Evolutionary conservation across 805 yeast species (phyloP).

Genomic region (Yamadazyma paraphyllophila): DNA sequence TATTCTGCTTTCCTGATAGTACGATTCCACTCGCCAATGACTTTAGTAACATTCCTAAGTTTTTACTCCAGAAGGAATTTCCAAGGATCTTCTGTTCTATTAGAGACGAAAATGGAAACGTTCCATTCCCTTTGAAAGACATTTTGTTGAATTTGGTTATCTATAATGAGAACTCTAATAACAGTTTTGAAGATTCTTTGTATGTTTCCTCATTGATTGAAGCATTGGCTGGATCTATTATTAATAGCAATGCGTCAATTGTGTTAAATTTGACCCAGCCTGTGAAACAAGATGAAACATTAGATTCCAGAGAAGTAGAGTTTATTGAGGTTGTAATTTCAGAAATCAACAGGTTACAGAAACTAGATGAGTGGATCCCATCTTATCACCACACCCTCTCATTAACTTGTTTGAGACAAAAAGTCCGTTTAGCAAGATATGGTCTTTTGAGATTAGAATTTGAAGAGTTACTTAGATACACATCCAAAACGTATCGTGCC

Average conservation of each 20-base stretch:
- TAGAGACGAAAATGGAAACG: conserved; percentile 60
- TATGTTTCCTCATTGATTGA: conserved; percentile 60
- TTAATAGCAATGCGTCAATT: conserved; percentile 16
- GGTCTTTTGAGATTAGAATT: conserved; percentile 54
- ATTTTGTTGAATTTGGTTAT: conserved; percentile 70
- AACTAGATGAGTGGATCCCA: conserved; percentile 85
- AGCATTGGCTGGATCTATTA: conserved; percentile 43
- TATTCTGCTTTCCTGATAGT: conserved; percentile 68
- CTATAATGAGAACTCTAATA: conserved; percentile 82
- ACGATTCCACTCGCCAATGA: conserved; percentile 76
- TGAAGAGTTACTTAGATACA: conserved; percentile 54
- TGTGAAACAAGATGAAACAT: conserved; percentile 4
- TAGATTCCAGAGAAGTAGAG: conserved; percentile 10
- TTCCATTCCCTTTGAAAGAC: conserved; percentile 53
- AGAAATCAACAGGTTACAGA: conserved; percentile 71
- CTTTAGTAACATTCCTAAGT: conserved; percentile 66
- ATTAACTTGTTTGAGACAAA: conserved; percentile 54
- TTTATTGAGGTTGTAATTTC: conserved; percentile 37
- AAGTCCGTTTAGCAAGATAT: conserved; percentile 53
- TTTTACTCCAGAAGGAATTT: conserved; percentile 69
- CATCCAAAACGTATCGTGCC: conserved; percentile 44
- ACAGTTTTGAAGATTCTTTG: conserved; percentile 69
- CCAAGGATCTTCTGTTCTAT: conserved; percentile 60
- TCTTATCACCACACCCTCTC: conserved; percentile 61
- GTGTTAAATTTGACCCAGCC: conserved; percentile 4